phyloP scores from a whole-genome alignment of 1,284 basidiomycete genomes.

The Ustilago cynodontis region DNA sequence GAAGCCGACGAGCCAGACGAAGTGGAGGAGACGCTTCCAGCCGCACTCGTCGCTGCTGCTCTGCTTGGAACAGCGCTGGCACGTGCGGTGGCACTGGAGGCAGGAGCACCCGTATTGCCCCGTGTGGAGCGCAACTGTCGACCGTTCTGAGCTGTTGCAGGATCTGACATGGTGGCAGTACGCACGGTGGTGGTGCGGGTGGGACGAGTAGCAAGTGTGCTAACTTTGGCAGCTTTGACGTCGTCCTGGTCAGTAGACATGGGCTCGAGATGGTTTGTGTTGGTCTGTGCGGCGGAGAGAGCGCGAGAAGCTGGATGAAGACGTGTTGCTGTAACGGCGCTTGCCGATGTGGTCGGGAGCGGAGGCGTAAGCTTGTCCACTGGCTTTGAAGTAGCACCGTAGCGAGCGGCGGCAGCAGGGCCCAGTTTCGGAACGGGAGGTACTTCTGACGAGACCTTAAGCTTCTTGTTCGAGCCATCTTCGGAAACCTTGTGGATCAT shows the following conservation, averaged over 20 bases:
- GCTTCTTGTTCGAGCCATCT: conserved; percentile 50
- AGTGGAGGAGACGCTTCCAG: conserved; percentile 46
- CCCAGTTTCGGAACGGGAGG: conserved; percentile 28
- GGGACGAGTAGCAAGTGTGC: conserved; percentile 4
- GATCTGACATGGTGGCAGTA: conserved; percentile 22
- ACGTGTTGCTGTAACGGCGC: conserved; percentile 36
- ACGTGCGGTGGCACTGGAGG: conserved; percentile 2
- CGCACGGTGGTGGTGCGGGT: conserved; percentile 30
- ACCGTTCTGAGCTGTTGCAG: conserved; percentile 13
- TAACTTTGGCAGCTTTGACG: conserved; percentile 34
- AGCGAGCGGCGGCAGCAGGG: conserved; percentile 5
- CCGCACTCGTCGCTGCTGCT: conserved; percentile 39
- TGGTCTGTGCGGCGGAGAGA: conserved; percentile 36
- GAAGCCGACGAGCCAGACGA: conserved; percentile 35
- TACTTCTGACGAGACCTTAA: conserved; percentile 36
- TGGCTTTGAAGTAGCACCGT: conserved; percentile 16
- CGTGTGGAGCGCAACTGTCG: conserved; percentile 35
- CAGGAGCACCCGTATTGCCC: conserved; percentile 6
- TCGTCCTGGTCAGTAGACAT: conserved; percentile 25
- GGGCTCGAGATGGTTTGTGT: conserved; percentile 29
- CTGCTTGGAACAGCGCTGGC: conserved; percentile 22
- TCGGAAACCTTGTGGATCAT: conserved; percentile 47
- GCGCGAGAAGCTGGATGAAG: conserved; percentile 42
- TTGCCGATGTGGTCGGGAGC: conserved; percentile 37
- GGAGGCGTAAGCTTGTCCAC: conserved; percentile 31